Evolutionary conservation across 225 moss, liverwort and hornwort species (phyloP), one percentile per base, ranked within the genome.

Genomic region (Sphagnum contortum): DNA sequence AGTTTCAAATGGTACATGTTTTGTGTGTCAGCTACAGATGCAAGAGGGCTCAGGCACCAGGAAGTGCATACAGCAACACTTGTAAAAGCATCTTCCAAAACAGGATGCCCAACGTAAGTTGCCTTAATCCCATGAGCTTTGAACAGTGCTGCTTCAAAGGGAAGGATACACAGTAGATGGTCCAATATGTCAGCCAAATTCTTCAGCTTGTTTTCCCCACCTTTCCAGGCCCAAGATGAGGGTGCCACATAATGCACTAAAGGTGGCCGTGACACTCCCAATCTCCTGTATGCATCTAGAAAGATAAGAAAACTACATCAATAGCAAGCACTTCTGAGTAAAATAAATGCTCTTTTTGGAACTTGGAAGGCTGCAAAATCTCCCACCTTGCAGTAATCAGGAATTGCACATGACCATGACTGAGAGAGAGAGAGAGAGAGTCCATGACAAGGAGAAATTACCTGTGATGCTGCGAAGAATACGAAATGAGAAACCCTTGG

Each of bases 171-270:
- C 44, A 98, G 72, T 61, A 98, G 62, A 67, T 87, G 98, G 74
- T 98, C 91, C 62, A 98, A 75, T 71, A 91, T 80, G 55, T 77
- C 80, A 63, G 79, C 72, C 54, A 91, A 67, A 69, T 66, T 82
- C 59, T 84, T 90, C 81, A 98, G 71, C 66, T 78, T 87, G 50
- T 78, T 77, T 75, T 93, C 93, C 66, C 96, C 96, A 66, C 86
- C 83, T 82, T 89, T 98, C 98, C 98, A 98, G 45, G 98, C 98
- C 98, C 98, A 98, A 69, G 90, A 98, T 68, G 98, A 98, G 50
- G 98, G 98, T 51, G 93, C 83, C 45, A 98, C 93, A 60, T 98
- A 98, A 66, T 93, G 98, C 55, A 98, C 84, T 47, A 85, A 70
- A 49, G 76, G 80, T 56, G 98, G 93, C 12, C 91, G 80, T 71